phyloP scores from a whole-genome alignment of 169 alveolate species.

The Cryptosporidium baileyi region DNA sequence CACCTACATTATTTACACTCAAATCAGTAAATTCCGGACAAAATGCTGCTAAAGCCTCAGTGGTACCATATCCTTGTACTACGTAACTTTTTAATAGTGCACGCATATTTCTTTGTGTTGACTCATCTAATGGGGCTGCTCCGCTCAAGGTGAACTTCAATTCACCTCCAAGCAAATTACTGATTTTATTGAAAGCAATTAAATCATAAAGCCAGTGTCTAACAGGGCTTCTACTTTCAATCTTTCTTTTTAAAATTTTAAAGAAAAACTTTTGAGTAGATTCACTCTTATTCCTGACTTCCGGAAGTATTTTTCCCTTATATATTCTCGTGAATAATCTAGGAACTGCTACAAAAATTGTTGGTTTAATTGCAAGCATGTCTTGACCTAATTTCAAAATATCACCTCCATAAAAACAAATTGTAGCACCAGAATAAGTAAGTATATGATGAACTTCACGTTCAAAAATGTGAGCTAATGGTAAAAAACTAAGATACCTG shows the following conservation, averaged over 20 bases:
- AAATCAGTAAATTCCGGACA: slow-evolving; percentile 80
- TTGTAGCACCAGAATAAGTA: slow-evolving; percentile 76
- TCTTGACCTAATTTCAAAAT: slow-evolving; percentile 89
- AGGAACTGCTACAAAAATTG: slow-evolving; percentile 94
- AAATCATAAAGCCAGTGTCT: slow-evolving; percentile 39
- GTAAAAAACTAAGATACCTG: slow-evolving; percentile 90
- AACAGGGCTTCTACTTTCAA: slow-evolving; percentile 16
- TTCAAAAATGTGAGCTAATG: slow-evolving; percentile 95
- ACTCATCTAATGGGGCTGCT: slow-evolving; percentile 87
- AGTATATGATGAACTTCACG: slow-evolving; percentile 82
- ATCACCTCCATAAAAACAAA: slow-evolving; percentile 91
- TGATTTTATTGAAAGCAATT: slow-evolving; percentile 80
- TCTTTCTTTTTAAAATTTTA: slow-evolving; percentile 13
- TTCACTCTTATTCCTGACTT: slow-evolving; percentile 57
- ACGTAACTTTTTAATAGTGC: slow-evolving; percentile 86
- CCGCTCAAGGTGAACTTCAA: slow-evolving; percentile 86
- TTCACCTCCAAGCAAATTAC: slow-evolving; percentile 88
- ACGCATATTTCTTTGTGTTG: slow-evolving; percentile 84
- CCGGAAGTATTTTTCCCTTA: slow-evolving; percentile 78
- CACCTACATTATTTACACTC: slow-evolving; percentile 87
- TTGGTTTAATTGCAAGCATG: slow-evolving; percentile 88
- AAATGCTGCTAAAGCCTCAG: slow-evolving; percentile 91
- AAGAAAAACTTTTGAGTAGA: slow-evolving; percentile 48
- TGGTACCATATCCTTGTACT: slow-evolving; percentile 92
- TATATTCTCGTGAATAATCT: slow-evolving; percentile 90